Evolutionary conservation across 2,329 filamentous ascomycete species (phyloP), one percentile per base, ranked within the genome.

Genomic region (Dissoconium aciculare): DNA sequence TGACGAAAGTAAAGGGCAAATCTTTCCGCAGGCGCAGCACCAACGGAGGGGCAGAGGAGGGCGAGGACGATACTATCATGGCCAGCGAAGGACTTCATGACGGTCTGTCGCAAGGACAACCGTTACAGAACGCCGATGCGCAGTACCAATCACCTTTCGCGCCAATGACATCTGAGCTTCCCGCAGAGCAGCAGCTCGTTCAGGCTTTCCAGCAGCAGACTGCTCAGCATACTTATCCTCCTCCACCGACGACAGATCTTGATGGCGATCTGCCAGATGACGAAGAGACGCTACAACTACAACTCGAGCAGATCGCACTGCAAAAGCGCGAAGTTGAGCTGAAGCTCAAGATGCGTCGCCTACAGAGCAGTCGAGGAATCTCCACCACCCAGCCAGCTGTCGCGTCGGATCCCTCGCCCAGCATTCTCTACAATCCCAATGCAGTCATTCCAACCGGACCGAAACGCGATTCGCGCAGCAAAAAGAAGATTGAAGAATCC

Each of bases 401-500:
- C 10, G 34, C 33, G 17, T 28, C 30, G 15, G 28, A 27, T 11
- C 27, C 33, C 9, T 40, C 38, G 17, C 35, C 47, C 4, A 37
- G 31, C 30, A 30, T 34, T 19, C 38, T 47, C 17, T 48, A 42
- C 38, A 40, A 49, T 28, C 42, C 47, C 6, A 30, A 40, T 15
- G 28, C 42, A 21, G 36, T 33, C 11, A 39, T 40, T n/a, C 44
- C 47, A 9, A 40, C 37, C 8, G 41, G 37, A 17, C 45, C 45
- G 5, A 52, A 53, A 33, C 43, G 52, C 11, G 52, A 54, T 33
- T 53, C 49, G 14, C 41, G 51, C 23, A 52, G 48, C 36, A 54
- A 54, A 39, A 54, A 52, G 39, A 54, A 54, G 40, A 52, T 53
- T 23, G 50, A 54, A 27, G 50, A 54, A 31, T 51, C 51, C 3